Evolutionary conservation across 1,284 basidiomycete genomes (phyloP), one percentile per base, ranked within the genome.

Genomic region (Cryptococcus jaspeensis): DNA sequence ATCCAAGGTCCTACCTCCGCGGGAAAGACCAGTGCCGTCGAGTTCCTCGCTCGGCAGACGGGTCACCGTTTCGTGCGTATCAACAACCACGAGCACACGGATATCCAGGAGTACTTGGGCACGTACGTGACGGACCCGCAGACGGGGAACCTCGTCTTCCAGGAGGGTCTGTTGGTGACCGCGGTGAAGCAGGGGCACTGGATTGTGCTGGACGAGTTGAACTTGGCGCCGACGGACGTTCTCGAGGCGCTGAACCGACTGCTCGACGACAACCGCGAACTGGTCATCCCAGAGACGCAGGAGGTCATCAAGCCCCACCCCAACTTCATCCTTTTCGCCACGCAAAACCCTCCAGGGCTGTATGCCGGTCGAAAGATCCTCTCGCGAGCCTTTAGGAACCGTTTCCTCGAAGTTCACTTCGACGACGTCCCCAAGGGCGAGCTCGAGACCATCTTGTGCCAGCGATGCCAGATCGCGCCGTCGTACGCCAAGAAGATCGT

Each of bases 41-140:
- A 98, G 78, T 98, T 96, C 75, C 85, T 99, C 22, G 95, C 96
- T 2, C 85, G 85, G 58, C 84, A 90, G 57, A 98, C 95, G 0
- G 95, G 96, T 0, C 96, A 99, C 79, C 85, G 85, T 32, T 99
- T 99, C 73, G 87, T 99, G 28, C 90, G 96, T 38, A 98, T 99
- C 83, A 99, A 99, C 80, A 99, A 99, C 70, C 96, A 99, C 79
- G 96, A 99, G 69, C 96, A 99, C 73, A 99, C 96, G 5, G 96
- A 99, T 75, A 94, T 95, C 50, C 96, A 99, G 72, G 96, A 99
- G 73, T 99, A 99, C 72, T 83, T 99, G 50, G 96, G 96, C 6
- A 94, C 93, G 0, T 99, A 99, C 70, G 86, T 95, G 15, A 94
- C 95, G 1, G 94, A 99, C 75, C 85, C 93, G 5, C 76, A 84